Conservation (phyloP, 2,329 filamentous ascomycete species). For the Aspergillus sp. region DNA sequence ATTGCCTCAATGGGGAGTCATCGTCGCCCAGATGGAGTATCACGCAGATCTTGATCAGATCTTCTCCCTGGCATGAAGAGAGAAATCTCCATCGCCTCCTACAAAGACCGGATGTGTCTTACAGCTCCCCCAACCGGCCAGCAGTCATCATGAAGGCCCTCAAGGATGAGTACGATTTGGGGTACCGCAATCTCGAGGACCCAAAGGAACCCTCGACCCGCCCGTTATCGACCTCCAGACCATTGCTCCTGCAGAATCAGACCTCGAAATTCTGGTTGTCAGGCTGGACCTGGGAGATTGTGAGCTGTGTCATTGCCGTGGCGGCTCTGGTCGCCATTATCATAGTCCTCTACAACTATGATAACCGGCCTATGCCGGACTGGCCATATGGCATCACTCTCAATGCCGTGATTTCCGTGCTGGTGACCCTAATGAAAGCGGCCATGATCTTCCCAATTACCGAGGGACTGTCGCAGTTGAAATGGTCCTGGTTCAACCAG, state of each 20-base stretch:
- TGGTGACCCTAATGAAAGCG: constrained; percentile 33
- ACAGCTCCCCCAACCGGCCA: background rate
- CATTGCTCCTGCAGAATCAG: constrained; percentile 17
- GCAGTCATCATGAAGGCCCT: constrained; percentile 13
- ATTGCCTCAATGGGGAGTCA: constrained; percentile 1
- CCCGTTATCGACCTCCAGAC: constrained; percentile 21
- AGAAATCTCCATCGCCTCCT: background rate
- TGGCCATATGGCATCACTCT: constrained; percentile 37
- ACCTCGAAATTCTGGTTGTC: constrained; percentile 18
- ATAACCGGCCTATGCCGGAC: constrained; percentile 30
- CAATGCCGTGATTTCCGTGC: constrained; percentile 36
- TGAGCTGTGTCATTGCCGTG: constrained; percentile 30
- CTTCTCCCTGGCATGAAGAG: background rate
- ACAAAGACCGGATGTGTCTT: background rate
- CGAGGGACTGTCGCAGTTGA: constrained; percentile 36
- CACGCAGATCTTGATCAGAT: background rate
- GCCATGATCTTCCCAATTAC: constrained; percentile 33
- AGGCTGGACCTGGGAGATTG: constrained; percentile 25
- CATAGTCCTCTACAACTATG: constrained; percentile 30
- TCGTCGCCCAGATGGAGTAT: background rate
- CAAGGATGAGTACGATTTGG: constrained; percentile 20
- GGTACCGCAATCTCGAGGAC: constrained; percentile 19
- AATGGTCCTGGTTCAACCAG: constrained; percentile 39
- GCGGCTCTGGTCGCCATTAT: constrained; percentile 39
- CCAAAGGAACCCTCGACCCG: constrained; percentile 6